Base-by-base conservation (phyloP, 345 rosid genomes). In the Salix suchowensis region DNA sequence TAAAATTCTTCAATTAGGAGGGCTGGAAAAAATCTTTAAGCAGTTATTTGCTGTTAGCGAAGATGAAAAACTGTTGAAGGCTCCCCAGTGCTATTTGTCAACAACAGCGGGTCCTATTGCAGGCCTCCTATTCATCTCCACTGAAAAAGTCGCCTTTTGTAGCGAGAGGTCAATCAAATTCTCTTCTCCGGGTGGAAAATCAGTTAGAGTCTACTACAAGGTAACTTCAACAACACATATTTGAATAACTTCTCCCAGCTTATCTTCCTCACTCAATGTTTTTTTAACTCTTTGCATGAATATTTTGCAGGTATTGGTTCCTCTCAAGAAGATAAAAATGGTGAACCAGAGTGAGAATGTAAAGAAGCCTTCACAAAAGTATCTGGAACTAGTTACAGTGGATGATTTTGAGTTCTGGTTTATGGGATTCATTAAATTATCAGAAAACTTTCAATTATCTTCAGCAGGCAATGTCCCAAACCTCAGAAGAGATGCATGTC, bases 381-480 rank as follows among this genome's bases (percentile, higher is more conserved):
- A 87, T 80, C 76, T 90, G 28, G 89, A 94, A 80, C 73, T 92
- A 37, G 86, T 84, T 15, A 95, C 97, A 0, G 87, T 83, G 2
- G 97, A 95, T 74, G 76, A 65, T 75, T 93, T 88, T 61, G 96
- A 95, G 62, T 95, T 95, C 89, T 93, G 97, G 97, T 91, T 93
- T 67, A 90, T 93, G 93, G 97, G 98, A 0, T 93, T 95, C 85
- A 67, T 86, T 86, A 39, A 93, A 89, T 73, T 82, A 88, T 73
- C 88, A 89, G 77, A 94, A 89, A 82, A 88, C 97, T 73, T 82
- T 88, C 78, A 86, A 85, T 50, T 73, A 73, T 74, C 89, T 94
- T 73, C 88, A 87, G 74, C 87, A 82, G 30, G 88, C 92, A 26
- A 67, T 84, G 39, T 86, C 86, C 62, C 76, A 77, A 72, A 74